Evolutionary conservation across 495 filamentous ascomycete genomes (phyloP).

Genomic region (Polyplosphaeria fusca): DNA sequence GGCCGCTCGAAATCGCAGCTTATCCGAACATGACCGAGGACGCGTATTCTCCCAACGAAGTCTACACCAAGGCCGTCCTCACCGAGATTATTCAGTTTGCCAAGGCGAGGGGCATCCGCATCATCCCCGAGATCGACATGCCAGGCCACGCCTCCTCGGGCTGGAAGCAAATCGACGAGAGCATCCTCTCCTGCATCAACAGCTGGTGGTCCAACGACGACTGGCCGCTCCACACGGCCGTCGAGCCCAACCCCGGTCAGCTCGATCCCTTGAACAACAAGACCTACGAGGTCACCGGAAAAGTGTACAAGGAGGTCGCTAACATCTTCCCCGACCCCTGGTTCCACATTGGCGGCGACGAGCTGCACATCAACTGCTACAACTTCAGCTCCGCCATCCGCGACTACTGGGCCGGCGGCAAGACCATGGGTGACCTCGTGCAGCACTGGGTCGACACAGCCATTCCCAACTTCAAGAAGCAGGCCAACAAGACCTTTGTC

Average conservation of each 20-base stretch:
- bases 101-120: constrained; percentile 49
- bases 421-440: constrained; percentile 51
- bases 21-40: constrained; percentile 56
- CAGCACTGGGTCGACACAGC: constrained; percentile 57
- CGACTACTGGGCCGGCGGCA: constrained; percentile 50
- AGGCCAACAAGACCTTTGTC: constrained; percentile 46
- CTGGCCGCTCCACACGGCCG: constrained; percentile 51
- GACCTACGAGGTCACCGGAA: constrained; percentile 52
- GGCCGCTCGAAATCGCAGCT: constrained; percentile 47
- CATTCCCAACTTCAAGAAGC: constrained; percentile 51
- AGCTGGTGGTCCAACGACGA: constrained; percentile 59
- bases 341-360: constrained; percentile 57
- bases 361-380: constrained; percentile 53
- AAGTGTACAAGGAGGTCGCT: constrained; percentile 55
- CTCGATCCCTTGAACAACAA: constrained; percentile 55
- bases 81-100: constrained; percentile 51
- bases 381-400: constrained; percentile 51
- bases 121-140: constrained; percentile 57
- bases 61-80: constrained; percentile 45
- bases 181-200: constrained; percentile 51
- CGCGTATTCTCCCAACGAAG: constrained; percentile 51
- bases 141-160: constrained; percentile 55
- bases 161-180: constrained; percentile 54
- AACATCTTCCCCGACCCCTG: constrained; percentile 51
- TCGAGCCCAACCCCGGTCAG: constrained; percentile 57